Conservation (phyloP, 192 early-diverging fungal genomes). For the Thoreauomyces humboldtii region DNA sequence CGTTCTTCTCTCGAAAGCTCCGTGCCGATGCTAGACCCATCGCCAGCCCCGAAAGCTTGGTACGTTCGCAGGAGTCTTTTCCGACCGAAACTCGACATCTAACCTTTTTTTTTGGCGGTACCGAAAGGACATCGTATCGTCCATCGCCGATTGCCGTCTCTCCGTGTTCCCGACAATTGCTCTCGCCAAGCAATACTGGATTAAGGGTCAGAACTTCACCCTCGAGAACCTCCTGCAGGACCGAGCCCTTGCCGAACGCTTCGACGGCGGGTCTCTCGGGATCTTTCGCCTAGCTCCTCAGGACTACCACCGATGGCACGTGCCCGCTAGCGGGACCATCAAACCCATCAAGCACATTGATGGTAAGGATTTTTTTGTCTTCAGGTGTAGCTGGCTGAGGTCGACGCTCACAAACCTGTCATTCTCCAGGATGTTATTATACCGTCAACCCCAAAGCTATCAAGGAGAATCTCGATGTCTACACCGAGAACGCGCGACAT, state of each 20-base stretch:
- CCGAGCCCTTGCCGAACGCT: neutral
- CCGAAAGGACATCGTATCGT: neutral
- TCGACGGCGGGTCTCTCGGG: conserved; percentile 8
- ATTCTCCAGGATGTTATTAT: conserved; percentile 1
- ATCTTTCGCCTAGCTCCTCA: conserved; percentile 21
- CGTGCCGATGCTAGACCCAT: conserved; percentile 7
- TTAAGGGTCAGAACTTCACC: conserved; percentile 12
- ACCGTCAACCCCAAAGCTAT: conserved; percentile 15
- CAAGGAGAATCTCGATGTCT: neutral
- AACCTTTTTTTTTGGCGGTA: neutral
- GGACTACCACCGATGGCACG: conserved; percentile 22
- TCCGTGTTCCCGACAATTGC: conserved; percentile 5
- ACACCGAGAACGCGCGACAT: conserved; percentile 9
- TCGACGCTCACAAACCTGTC: neutral
- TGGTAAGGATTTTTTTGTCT: no score
- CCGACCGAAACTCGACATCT: no score
- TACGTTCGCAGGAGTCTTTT: no score
- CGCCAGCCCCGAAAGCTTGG: neutral
- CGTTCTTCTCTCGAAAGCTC: conserved; percentile 19
- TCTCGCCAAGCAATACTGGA: conserved; percentile 6
- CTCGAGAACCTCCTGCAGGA: neutral
- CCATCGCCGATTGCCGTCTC: conserved; percentile 13
- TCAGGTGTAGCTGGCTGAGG: no score
- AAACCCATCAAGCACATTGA: neutral
- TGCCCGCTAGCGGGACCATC: conserved; percentile 5